Base-by-base conservation (phyloP, 2,329 filamentous ascomycete genomes). In the Fonsecaea erecta region DNA sequence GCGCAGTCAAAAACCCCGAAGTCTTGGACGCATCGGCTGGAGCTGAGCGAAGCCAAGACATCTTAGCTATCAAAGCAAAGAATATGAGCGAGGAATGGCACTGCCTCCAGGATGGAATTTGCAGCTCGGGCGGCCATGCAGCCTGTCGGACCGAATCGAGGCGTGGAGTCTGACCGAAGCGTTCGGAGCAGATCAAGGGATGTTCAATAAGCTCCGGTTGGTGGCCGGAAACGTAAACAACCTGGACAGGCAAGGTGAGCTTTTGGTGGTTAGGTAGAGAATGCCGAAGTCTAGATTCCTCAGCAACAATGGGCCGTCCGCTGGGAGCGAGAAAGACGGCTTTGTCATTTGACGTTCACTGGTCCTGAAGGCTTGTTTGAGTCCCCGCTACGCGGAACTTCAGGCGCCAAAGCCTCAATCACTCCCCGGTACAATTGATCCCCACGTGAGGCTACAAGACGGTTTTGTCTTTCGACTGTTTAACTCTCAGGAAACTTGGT, bases 321-420 rank as follows among this genome's bases (percentile, higher is more conserved):
- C 43, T 21, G 18, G 6, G 21, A 24, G 21, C 43, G 43, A 48
- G 24, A 26, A 60, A 48, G 24, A 28, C 51, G 35, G 57, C 57
- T 57, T 62, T 60, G 63, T 60, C 56, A 62, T 62, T 62, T 28
- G 24, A 32, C 32, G 32, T 35, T 53, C 8, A 26, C 43, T 48
- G 43, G 43, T 24, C 26, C 8, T 48, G 51, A 16, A 62, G 9
- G 28, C 51, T 55, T 62, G 51, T n/a, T 52, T 12, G 30, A 48
- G 37, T 28, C 53, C 48, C 61, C 48, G 59, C 51, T 51, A 54
- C 35, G 24, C 28, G 48, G 46, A 35, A 30, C 57, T 52, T 52
- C 57, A 60, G 57, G 57, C 57, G 43, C 34, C 57, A 51, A 52
- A 52, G 57, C 57, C 57, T 60, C 57, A 48, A 52, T 28, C 26